Base-by-base conservation (phyloP, 345 rosid species). In the Syzygium aqueum region DNA sequence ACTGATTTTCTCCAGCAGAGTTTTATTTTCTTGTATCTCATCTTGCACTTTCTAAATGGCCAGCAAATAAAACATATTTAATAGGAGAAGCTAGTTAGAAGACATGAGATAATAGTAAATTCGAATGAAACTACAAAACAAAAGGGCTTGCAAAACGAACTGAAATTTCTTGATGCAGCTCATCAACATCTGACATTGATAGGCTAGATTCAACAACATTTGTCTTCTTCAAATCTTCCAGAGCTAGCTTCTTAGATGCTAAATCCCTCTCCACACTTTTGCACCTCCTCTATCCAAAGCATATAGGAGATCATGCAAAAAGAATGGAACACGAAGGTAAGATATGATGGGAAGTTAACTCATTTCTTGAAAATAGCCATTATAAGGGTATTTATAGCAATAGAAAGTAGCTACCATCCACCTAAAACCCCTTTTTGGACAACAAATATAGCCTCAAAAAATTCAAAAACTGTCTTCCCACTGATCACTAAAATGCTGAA, bases 81-180 rank as follows among this genome's bases (percentile, higher is more conserved):
- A 87, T n/a, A 51, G 87, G 65, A 59, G 23, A 51, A 49, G 37
- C 8, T 53, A 33, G 40, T 84, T 84, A 30, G 27, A 53, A 28
- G 5, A 53, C 85, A 28, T 16, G 63, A 84, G 59, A 84, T 40
- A 19, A 25, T 30, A 16, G n/a, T 51, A 14, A 59, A 73, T 73
- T 37, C 14, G 22, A 73, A 37, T 22, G 22, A 73, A 73, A 73
- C 82, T 10, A 21, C 49, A 9, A 73, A 73, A 73, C 21, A 37
- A 52, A 30, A 84, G 84, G 50, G 30, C 14, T 86, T 87, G 82
- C 56, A 89, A 85, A 89, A 90, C 98, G 87, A 89, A 97, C 99
- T 80, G 93, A 92, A 89, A 96, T 94, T 91, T 97, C 99, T 92
- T 91, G 93, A 85, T 84, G 90, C 90, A 95, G 96, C 92, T 97